Conservation (phyloP, 75 land plant genomes). For the Picea glauca region DNA sequence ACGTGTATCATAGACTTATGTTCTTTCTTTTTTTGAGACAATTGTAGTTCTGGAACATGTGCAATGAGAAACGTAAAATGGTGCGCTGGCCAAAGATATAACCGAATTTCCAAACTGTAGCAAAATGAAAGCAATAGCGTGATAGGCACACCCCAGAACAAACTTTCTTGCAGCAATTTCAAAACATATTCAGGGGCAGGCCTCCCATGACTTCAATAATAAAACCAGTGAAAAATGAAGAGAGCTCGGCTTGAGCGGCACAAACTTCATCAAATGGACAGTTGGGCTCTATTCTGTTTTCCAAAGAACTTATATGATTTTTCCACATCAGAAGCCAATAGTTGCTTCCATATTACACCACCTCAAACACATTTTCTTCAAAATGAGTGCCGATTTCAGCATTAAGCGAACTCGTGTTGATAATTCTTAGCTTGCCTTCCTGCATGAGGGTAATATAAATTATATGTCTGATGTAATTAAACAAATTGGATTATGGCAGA, state of each 20-base stretch:
- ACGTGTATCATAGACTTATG: no score
- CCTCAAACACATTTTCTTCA: conserved; percentile 73
- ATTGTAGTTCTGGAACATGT: no score
- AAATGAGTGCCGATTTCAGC: conserved; percentile 17
- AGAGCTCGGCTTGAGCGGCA: neutral
- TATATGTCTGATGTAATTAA: neutral
- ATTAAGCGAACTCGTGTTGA: conserved; percentile 48
- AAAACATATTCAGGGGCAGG: neutral
- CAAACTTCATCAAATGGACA: neutral
- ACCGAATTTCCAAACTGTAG: no score
- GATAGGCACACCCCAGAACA: no score
- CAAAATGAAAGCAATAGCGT: no score
- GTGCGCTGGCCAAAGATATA: no score
- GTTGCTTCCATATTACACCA: conserved; percentile 6
- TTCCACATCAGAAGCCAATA: neutral
- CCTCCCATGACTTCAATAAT: neutral
- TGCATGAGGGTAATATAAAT: conserved; percentile 21
- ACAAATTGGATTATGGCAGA: neutral
- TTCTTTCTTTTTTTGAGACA: no score
- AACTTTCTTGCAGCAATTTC: conserved; percentile 2
- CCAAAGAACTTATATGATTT: neutral
- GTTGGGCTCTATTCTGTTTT: neutral
- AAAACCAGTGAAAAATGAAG: neutral
- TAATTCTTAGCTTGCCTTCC: conserved; percentile 94
- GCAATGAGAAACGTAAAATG: no score